Percentiles rank a stretch among this genome's conserved stretches.
Conservation (phyloP, 345 rosid species). For the Moringa oleifera region DNA sequence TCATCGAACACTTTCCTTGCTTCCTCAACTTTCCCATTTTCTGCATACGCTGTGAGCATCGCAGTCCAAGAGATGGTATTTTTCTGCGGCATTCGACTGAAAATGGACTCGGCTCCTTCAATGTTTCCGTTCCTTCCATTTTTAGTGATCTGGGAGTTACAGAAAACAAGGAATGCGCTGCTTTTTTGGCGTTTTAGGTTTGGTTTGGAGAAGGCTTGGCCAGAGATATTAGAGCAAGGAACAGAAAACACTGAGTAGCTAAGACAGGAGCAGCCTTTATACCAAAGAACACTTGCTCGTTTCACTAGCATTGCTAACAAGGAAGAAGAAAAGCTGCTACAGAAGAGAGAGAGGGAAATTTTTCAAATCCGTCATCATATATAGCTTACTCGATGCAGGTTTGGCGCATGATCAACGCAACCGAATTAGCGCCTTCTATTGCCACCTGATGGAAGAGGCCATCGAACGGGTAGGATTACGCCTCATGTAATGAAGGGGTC, state of each 20-base stretch:
- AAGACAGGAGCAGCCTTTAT: neutral
- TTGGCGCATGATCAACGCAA: too few species aligned
- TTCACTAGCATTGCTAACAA: conserved; percentile 3
- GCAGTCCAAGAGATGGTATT: conserved; percentile 69
- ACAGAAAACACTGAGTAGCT: conserved; percentile 3
- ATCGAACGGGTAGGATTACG: too few species aligned
- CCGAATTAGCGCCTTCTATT: too few species aligned
- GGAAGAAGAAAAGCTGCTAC: too few species aligned
- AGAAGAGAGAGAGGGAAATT: too few species aligned
- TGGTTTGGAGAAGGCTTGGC: neutral
- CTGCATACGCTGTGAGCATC: conserved; percentile 57
- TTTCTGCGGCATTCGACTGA: conserved; percentile 50
- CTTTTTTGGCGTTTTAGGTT: neutral
- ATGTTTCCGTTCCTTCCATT: conserved; percentile 52
- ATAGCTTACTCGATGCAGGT: too few species aligned
- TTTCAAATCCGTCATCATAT: too few species aligned
- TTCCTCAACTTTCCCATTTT: conserved; percentile 44
- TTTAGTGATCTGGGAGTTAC: conserved; percentile 61
- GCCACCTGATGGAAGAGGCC: too few species aligned
- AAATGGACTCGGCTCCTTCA: conserved; percentile 52
- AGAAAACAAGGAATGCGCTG: conserved; percentile 33
- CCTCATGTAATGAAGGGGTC: too few species aligned
- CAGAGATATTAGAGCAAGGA: conserved; percentile 1
- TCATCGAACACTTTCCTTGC: conserved; percentile 60
- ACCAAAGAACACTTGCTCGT: neutral